Evolutionary conservation across 2,329 filamentous ascomycete species (phyloP).

Genomic region (Aspergillus glaucus): DNA sequence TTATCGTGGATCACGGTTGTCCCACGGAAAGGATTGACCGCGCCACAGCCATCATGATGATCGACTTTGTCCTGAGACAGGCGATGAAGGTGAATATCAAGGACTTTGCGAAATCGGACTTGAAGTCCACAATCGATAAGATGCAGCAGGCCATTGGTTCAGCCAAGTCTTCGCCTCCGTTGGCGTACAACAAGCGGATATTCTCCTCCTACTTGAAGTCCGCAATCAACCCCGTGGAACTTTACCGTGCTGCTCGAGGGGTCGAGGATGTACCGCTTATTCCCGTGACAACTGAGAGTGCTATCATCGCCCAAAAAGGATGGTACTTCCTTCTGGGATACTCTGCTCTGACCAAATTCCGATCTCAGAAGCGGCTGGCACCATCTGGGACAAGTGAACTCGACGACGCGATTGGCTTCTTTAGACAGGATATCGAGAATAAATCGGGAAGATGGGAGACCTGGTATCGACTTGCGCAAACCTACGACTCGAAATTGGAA

Average conservation of each 20-base stretch:
- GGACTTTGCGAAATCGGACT: slow-evolving; percentile 82
- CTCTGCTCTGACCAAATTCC: slow-evolving; percentile 80
- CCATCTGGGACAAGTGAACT: slow-evolving; percentile 77
- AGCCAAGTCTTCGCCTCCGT: slow-evolving; percentile 69
- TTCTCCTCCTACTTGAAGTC: slow-evolving; percentile 75
- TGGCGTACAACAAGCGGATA: slow-evolving; percentile 81
- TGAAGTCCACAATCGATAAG: slow-evolving; percentile 85
- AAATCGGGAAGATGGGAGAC: slow-evolving; percentile 79
- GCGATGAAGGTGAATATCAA: slow-evolving; percentile 81
- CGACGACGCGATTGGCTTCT: slow-evolving; percentile 71
- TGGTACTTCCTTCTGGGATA: slow-evolving; percentile 92
- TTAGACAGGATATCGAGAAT: slow-evolving; percentile 76
- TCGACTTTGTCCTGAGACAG: slow-evolving; percentile 76
- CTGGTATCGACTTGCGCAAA: slow-evolving; percentile 83
- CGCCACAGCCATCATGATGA: slow-evolving; percentile 69
- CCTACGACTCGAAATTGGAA: slow-evolving; percentile 80
- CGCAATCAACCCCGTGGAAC: slow-evolving; percentile 70
- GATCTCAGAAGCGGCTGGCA: slow-evolving; percentile 68
- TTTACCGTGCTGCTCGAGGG: slow-evolving; percentile 77
- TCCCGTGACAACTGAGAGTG: slow-evolving; percentile 62
- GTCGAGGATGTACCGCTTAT: slow-evolving; percentile 67
- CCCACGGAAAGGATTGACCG: slow-evolving; percentile 70
- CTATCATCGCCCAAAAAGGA: slow-evolving; percentile 65
- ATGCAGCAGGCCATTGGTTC: slow-evolving; percentile 79
- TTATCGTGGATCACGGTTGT: slow-evolving; percentile 73